These are phyloP conservation scores for Labyrinthula sp. DNA, from an alignment of 352 stramenopile species.

Conservation along the genomic window DNA sequence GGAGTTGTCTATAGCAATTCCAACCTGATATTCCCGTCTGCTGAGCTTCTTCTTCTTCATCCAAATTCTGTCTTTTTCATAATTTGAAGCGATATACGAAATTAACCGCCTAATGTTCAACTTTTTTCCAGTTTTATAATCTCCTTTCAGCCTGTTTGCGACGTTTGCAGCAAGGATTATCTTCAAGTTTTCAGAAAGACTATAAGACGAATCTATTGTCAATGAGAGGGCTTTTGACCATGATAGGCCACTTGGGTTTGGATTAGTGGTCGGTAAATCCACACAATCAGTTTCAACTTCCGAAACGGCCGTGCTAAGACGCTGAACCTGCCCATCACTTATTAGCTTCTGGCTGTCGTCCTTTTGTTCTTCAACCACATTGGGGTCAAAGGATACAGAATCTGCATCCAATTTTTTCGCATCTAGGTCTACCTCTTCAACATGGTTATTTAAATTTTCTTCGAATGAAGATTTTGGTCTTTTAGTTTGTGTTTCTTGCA, in stretches of 20 bases:
- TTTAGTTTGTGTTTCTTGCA: too few species aligned
- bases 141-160: constrained; percentile 77
- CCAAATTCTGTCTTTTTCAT: constrained; percentile 99
- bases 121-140: constrained; percentile 96
- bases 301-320: too few species aligned
- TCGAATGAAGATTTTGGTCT: too few species aligned
- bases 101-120: constrained; percentile 99
- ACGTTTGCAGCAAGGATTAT: constrained; percentile 93
- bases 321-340: too few species aligned
- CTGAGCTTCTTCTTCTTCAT: constrained; percentile 87
- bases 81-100: constrained; percentile 97
- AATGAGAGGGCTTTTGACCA: too few species aligned
- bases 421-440: too few species aligned
- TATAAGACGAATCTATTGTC: constrained; percentile 38
- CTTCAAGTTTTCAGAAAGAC: constrained; percentile 91
- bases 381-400: too few species aligned
- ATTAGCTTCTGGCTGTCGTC: too few species aligned
- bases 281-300: too few species aligned
- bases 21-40: constrained; percentile 93
- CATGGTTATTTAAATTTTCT: too few species aligned
- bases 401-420: too few species aligned
- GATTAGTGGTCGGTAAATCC: constrained; percentile 1
- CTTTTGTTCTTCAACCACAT: too few species aligned
- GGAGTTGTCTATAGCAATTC: constrained; percentile 97
- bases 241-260: constrained; percentile 48